Evolutionary conservation across 495 filamentous ascomycete genomes (phyloP).

Genomic region (Annulohypoxylon moriforme): DNA sequence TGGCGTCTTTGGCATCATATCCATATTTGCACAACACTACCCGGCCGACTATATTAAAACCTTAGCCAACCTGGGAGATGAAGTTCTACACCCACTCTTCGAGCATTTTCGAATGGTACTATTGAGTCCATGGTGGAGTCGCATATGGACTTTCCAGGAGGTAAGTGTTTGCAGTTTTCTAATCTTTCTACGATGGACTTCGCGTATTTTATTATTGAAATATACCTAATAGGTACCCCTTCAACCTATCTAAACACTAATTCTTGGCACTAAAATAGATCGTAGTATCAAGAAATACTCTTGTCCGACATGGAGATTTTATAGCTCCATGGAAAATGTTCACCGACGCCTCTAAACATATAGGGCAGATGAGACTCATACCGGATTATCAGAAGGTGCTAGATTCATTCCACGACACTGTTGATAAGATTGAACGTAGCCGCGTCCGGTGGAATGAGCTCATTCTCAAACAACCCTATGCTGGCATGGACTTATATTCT

Average conservation of each 20-base stretch:
- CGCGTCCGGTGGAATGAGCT: background rate
- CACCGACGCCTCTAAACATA: background rate
- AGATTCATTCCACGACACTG: background rate
- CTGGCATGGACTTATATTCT: background rate
- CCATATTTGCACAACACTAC: background rate
- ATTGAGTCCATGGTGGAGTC: slow-evolving; percentile 7
- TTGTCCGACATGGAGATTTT: background rate
- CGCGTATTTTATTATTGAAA: too few species aligned
- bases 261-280: background rate
- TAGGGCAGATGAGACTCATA: background rate
- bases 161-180: background rate
- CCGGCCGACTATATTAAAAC: too few species aligned
- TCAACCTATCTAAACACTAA: too few species aligned
- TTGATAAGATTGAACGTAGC: background rate
- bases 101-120: background rate
- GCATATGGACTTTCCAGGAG: background rate
- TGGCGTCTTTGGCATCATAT: background rate
- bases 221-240: too few species aligned
- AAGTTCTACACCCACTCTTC: background rate
- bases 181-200: too few species aligned
- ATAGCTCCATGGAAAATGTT: background rate
- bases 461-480: background rate
- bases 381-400: background rate
- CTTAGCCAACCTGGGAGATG: background rate
- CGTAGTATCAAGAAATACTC: background rate